Evolutionary conservation across 2,329 filamentous ascomycete genomes (phyloP), one percentile per base, ranked within the genome.

Genomic region (Fusarium napiforme): DNA sequence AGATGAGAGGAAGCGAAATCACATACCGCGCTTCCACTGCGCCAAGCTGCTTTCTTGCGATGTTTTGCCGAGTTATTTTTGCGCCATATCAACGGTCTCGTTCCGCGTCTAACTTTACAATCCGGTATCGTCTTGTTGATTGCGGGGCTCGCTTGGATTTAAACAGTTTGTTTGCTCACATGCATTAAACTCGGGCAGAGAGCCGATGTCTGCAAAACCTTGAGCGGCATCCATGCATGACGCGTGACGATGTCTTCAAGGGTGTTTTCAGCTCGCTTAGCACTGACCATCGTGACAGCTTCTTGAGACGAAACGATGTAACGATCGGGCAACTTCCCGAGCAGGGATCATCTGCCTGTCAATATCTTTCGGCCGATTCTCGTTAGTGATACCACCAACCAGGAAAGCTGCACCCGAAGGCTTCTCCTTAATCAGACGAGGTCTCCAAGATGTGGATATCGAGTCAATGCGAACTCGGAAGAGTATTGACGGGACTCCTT

Each of bases 11-110:
- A 47, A 43, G 26, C 23, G 26, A 26, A 23, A 21, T 18, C 30
- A 68, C 65, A 26, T 68, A 68, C 65, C 64, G 65, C 65, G 65
- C 65, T 68, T 68, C 65, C 65, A 68, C 65, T 68, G 65, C 65
- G 65, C 65, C 65, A 68, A 68, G 65, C 65, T 68, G 65, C 65
- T 68, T 68, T 68, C 19, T 55, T 63, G 64, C 45, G 57, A 43
- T 69, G 28, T 28, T 68, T 62, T 49, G n/a, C 47, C 47, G 19
- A 39, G 4, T 19, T 15, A 0, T 9, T n/a, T 42, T 58, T n/a
- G 9, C 11, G 21, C 9, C 4, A 1, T 28, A 64, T 53, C 2
- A 28, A 63, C 11, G 12, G 23, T 19, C 19, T 19, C 9, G 11
- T 15, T 19, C n/a, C n/a, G n/a, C 30, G 11, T 2, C 11, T 9